A percentile compares a stretch with the other conserved stretches of the same genome.
These are phyloP conservation scores for Seiridium unicorne DNA, from an alignment of 2,329 filamentous ascomycete species.

Conservation along the genomic window DNA sequence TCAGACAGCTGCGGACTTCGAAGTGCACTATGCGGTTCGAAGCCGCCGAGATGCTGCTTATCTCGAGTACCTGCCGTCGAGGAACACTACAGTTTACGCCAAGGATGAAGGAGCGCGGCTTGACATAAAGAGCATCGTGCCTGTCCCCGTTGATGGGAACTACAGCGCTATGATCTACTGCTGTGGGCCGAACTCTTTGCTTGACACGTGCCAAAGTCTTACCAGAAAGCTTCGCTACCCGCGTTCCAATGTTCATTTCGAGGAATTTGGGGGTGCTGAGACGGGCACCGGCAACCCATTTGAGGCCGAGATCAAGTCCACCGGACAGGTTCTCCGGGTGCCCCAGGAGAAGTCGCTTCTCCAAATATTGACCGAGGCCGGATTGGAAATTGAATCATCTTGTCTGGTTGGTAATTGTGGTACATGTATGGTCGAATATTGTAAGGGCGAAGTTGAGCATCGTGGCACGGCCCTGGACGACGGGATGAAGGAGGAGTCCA, in stretches of 20 bases:
- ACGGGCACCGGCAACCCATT: conserved; percentile 28
- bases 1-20: conserved; percentile 14
- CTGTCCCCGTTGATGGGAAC: conserved; percentile 15
- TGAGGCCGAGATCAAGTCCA: conserved; percentile 24
- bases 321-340: conserved; percentile 22
- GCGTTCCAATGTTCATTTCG: conserved; percentile 21
- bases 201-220: conserved; percentile 18
- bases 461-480: conserved; percentile 26
- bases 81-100: conserved; percentile 22
- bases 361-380: conserved; percentile 28
- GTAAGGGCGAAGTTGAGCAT: conserved; percentile 24
- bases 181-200: conserved; percentile 24
- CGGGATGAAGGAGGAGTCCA: conserved; percentile 22
- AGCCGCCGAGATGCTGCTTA: conserved; percentile 25
- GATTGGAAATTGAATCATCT: conserved; percentile 29
- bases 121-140: conserved; percentile 35
- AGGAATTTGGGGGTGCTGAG: conserved; percentile 24
- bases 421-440: conserved; percentile 27
- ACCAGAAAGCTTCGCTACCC: conserved; percentile 21
- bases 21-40: conserved; percentile 28
- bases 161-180: conserved; percentile 29
- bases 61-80: conserved; percentile 19
- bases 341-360: conserved; percentile 27
- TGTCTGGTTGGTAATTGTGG: conserved; percentile 30
- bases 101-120: conserved; percentile 23